These are phyloP conservation scores for Pythium myriotylum DNA, from an alignment of 352 stramenopile species.

Conservation along the genomic window DNA sequence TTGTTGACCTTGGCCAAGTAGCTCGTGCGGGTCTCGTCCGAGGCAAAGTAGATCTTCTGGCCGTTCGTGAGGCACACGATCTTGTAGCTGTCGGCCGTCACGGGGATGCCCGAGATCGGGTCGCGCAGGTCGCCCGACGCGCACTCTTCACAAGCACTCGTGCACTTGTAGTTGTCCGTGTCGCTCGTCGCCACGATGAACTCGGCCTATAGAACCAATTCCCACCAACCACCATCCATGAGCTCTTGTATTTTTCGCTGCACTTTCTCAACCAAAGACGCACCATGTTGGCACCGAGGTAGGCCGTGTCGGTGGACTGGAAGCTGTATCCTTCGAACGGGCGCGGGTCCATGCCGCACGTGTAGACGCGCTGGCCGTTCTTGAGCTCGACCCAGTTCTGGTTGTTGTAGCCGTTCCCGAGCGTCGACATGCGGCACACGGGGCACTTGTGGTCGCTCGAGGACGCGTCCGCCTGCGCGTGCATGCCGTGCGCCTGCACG, in stretches of 20 bases:
- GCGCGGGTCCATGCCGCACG: slow-evolving; percentile 80
- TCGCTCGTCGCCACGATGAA: slow-evolving; percentile 54
- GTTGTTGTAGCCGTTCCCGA: slow-evolving; percentile 30
- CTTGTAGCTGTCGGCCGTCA: slow-evolving; percentile 64
- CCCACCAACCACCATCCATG: not conserved
- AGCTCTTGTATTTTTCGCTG: slow-evolving; percentile 3
- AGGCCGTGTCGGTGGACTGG: slow-evolving; percentile 68
- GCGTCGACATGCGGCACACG: slow-evolving; percentile 35
- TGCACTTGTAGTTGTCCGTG: slow-evolving; percentile 82
- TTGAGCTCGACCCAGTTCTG: slow-evolving; percentile 46
- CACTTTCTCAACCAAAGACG: slow-evolving; percentile 9
- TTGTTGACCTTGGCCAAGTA: slow-evolving; percentile 68
- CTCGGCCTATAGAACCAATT: slow-evolving; percentile 33
- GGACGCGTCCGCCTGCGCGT: slow-evolving; percentile 14
- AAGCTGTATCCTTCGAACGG: slow-evolving; percentile 41
- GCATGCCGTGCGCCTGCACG: slow-evolving; percentile 30
- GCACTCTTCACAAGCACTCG: slow-evolving; percentile 53
- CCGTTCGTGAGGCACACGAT: slow-evolving; percentile 74
- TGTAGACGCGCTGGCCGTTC: slow-evolving; percentile 75
- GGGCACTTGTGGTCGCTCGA: slow-evolving; percentile 31
- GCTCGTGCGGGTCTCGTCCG: slow-evolving; percentile 58
- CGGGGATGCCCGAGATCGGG: slow-evolving; percentile 57
- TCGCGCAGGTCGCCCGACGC: slow-evolving; percentile 46
- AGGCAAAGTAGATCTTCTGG: slow-evolving; percentile 88
- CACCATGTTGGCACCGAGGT: slow-evolving; percentile 79